Evolutionary conservation across 305 asterid genomes (phyloP).

Genomic region (Coffea humblotiana): DNA sequence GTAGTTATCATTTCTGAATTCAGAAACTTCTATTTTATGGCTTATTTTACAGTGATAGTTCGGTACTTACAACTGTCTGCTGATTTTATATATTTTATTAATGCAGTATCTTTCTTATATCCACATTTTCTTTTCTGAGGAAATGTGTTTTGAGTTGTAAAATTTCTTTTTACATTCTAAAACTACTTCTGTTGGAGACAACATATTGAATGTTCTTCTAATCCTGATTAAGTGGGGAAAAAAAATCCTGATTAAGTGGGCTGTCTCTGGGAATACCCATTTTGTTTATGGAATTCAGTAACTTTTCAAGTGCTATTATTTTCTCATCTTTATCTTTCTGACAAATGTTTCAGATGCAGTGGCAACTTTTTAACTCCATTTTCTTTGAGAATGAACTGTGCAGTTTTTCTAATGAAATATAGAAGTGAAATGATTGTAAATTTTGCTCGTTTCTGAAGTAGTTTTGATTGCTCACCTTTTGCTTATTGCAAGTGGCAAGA

Average conservation of each 20-base stretch:
- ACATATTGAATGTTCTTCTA: background rate
- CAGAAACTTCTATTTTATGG: background rate
- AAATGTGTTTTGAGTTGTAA: background rate
- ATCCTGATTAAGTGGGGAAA: background rate
- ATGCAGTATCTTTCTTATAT: background rate
- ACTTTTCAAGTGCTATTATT: background rate
- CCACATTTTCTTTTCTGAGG: background rate
- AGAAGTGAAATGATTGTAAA: background rate
- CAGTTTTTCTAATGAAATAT: background rate
- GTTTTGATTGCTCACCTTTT: background rate
- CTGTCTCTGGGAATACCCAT: background rate
- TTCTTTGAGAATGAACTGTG: background rate
- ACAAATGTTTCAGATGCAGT: background rate
- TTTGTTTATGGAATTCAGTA: background rate
- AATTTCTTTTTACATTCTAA: background rate
- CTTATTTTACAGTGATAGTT: background rate
- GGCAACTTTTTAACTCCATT: background rate
- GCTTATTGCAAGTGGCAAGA: background rate
- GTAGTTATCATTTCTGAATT: background rate
- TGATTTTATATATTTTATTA: background rate
- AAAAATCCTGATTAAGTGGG: background rate
- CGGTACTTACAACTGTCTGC: background rate
- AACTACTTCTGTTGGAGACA: background rate
- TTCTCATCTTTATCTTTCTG: background rate
- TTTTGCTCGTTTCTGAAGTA: background rate